These are phyloP conservation scores for Diphasiastrum complanatum DNA, from an alignment of 83 land plant species.

Conservation along the genomic window DNA sequence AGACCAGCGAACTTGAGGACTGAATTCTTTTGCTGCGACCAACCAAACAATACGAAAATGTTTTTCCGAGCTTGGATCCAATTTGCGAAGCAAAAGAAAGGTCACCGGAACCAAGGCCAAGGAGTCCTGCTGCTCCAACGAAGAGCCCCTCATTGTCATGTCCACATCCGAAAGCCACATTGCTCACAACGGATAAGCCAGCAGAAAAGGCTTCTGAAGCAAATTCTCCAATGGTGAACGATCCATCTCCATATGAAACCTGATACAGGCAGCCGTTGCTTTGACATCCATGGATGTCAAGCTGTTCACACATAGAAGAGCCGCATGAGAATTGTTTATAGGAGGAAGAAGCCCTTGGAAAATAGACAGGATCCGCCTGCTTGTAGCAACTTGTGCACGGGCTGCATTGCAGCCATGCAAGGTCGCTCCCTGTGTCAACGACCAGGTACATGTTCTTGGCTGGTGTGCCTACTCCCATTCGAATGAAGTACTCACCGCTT, in stretches of 20 bases:
- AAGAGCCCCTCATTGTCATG: constrained; percentile 69
- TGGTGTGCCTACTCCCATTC: constrained; percentile 23
- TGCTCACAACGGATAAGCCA: constrained; percentile 32
- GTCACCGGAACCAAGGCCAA: constrained; percentile 51
- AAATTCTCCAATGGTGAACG: constrained; percentile 61
- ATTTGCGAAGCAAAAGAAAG: constrained; percentile 41
- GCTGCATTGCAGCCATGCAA: constrained; percentile 27
- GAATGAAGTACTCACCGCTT: constrained; percentile 32
- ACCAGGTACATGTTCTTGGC: constrained; percentile 18
- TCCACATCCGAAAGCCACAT: constrained; percentile 74
- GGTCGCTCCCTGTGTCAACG: constrained; percentile 34
- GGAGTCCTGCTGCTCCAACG: constrained; percentile 55
- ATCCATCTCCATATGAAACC: constrained; percentile 69
- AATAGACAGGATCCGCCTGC: constrained; percentile 23
- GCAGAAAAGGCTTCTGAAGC: constrained; percentile 60
- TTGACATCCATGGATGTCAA: constrained; percentile 46
- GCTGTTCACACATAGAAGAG: constrained; percentile 38
- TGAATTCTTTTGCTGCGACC: too few relatives aligned
- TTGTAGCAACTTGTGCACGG: constrained; percentile 27
- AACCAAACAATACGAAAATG: constrained; percentile 46
- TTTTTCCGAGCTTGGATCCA: neutral
- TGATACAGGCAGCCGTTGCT: constrained; percentile 48
- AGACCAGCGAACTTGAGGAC: constrained; percentile 28
- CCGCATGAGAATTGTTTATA: constrained; percentile 38
- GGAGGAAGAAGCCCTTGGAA: constrained; percentile 15